Base-by-base conservation (phyloP, 306 rosid genomes). In the Lupinus albus region DNA sequence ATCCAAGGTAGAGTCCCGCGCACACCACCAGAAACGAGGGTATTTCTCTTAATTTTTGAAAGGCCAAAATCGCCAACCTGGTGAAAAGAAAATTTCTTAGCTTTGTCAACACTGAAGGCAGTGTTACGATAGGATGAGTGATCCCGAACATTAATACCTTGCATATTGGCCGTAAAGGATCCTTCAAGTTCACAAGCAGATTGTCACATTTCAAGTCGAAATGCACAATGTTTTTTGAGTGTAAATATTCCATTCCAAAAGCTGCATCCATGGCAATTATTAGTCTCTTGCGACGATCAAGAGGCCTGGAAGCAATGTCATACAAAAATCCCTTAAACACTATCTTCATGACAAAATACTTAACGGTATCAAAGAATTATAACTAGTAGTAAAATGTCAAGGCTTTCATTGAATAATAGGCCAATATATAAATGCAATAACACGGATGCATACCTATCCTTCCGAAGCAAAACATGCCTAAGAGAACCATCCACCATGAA, bases 261-360 rank as follows among this genome's bases (percentile, higher is more conserved):
- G 97, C 97, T 62, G 97, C 92, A 81, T 91, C 97, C 97, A 86
- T 91, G 38, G 95, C 95, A 68, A 91, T 88, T 70, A 91, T 88
- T 25, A 91, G 77, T 80, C 88, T 81, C 84, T 88, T 91, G 70
- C 91, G 95, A 28, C 92, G 91, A 71, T 91, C 97, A 72, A 90
- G 95, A 73, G 85, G 75, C 84, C 96, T 90, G 76, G 73, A 70
- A 73, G 11, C 17, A 72, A 55, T 72, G 68, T 32, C 65, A 70
- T 38, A 70, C 70, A 78, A 70, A 57, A 55, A 41, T 66, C 12
- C 33, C 51, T 41, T 65, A 17, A 59, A 21, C 62, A 59, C 45
- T 66, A 41, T 51, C 61, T 12, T 67, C 12, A 50, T 41, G 72
- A 51, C 4, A 61, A 67, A 67, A 25, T 25, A 25, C 30, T 25